Evolutionary conservation across 257 asterid species (phyloP).

Genomic region (Salvia hispanica): DNA sequence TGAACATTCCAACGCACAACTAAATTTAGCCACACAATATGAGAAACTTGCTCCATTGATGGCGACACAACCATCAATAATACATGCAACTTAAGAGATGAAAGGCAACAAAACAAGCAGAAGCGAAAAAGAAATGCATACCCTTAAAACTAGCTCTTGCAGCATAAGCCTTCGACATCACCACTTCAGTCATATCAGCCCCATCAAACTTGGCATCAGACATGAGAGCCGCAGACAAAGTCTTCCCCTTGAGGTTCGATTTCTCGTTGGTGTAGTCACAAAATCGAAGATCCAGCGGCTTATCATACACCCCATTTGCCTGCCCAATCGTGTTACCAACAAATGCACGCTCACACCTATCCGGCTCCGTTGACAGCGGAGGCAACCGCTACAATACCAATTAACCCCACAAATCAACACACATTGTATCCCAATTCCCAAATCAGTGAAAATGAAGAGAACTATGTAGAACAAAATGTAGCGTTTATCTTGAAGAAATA

Average conservation of each 20-base stretch:
- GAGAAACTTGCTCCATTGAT: too few species aligned
- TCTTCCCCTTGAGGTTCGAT: constrained; percentile 87
- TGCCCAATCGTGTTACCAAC: constrained; percentile 94
- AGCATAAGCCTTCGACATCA: constrained; percentile 98
- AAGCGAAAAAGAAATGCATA: constrained; percentile 18
- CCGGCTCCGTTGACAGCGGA: constrained; percentile 82
- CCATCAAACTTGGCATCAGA: constrained; percentile 96
- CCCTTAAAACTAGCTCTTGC: constrained; percentile 95
- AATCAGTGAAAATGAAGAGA: not conserved
- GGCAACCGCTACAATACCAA: constrained; percentile 78
- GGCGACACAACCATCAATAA: too few species aligned
- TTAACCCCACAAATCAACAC: not conserved
- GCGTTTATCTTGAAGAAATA: too few species aligned
- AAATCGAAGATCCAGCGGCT: constrained; percentile 93
- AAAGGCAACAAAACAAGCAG: not conserved
- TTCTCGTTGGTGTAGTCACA: constrained; percentile 91
- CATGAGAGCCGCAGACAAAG: constrained; percentile 93
- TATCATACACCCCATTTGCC: constrained; percentile 97
- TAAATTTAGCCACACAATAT: too few species aligned
- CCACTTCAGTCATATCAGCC: constrained; percentile 91
- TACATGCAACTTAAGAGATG: too few species aligned
- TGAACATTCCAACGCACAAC: too few species aligned
- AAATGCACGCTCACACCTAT: constrained; percentile 90
- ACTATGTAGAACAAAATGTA: not conserved
- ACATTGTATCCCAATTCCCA: not conserved